A percentile compares a stretch with the other conserved stretches of the same genome.
These are phyloP conservation scores for Mrakia blollopis DNA, from an alignment of 768 basidiomycete species.

Conservation along the genomic window DNA sequence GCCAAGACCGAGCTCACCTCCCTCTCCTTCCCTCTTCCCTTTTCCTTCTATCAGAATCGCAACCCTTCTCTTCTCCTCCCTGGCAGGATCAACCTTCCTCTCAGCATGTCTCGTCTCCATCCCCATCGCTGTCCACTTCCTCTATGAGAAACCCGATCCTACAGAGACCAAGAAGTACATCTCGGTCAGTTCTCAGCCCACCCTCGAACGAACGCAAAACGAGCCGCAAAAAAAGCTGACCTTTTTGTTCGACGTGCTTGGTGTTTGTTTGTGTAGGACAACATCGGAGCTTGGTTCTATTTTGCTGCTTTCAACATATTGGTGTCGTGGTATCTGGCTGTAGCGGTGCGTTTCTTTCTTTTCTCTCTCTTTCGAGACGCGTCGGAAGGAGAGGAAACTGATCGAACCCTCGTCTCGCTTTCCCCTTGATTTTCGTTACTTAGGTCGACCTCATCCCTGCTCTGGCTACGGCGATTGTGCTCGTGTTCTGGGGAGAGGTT, in stretches of 20 bases:
- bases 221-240: neutral
- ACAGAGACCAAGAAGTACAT: slow-evolving; percentile 57
- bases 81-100: slow-evolving; percentile 66
- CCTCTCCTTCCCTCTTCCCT: neutral
- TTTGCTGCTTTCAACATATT: slow-evolving; percentile 74
- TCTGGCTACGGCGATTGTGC: neutral
- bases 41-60: slow-evolving; percentile 11
- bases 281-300: slow-evolving; percentile 60
- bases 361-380: neutral
- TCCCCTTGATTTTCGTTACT: neutral
- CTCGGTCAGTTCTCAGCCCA: neutral
- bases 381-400: neutral
- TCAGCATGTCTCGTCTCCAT: slow-evolving; percentile 59
- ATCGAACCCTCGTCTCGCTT: neutral
- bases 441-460: slow-evolving; percentile 34
- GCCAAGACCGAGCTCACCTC: neutral
- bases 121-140: slow-evolving; percentile 61
- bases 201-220: too few species aligned
- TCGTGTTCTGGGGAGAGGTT: slow-evolving; percentile 65
- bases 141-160: slow-evolving; percentile 55
- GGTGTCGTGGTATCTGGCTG: slow-evolving; percentile 72
- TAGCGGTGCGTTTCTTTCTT: slow-evolving; percentile 45
- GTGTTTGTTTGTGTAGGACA: slow-evolving; percentile 4
- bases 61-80: slow-evolving; percentile 59
- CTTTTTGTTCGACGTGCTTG: neutral